A percentile compares a stretch with the other conserved stretches of the same genome.
Evolutionary conservation across 2,329 filamentous ascomycete genomes (phyloP).

Genomic region (Diaporthe humulicola): DNA sequence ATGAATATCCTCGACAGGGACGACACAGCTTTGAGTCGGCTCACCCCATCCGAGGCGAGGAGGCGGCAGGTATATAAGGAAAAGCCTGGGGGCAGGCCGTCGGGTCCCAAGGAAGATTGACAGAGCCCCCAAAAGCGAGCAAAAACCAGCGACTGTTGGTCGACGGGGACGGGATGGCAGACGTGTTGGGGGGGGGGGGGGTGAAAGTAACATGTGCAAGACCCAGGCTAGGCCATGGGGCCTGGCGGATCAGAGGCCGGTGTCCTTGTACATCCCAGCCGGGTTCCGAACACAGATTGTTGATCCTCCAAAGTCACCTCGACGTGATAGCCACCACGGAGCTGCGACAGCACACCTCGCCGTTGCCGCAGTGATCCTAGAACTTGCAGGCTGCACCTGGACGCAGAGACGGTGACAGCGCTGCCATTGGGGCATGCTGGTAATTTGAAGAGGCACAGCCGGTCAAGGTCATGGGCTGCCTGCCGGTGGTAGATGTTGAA

Average conservation of each 20-base stretch:
- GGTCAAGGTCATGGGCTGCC: neutral
- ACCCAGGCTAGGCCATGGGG: conserved; percentile 22
- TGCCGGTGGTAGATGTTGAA: neutral
- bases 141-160: conserved; percentile 1
- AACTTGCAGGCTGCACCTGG: conserved; percentile 28
- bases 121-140: conserved; percentile 2
- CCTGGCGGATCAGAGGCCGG: conserved; percentile 33
- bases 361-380: neutral
- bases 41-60: neutral
- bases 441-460: conserved; percentile 5
- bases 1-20: conserved; percentile 2
- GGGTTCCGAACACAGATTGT: conserved; percentile 16
- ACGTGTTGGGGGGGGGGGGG: conserved; percentile 8
- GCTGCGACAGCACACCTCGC: too few relatives aligned
- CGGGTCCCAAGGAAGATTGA: conserved; percentile 16
- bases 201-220: conserved; percentile 18
- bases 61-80: conserved; percentile 15
- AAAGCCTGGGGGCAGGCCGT: neutral
- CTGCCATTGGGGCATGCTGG: neutral
- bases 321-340: neutral
- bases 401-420: neutral
- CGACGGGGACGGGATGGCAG: conserved; percentile 2
- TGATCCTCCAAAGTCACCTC: conserved; percentile 18
- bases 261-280: conserved; percentile 19
- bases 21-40: neutral